A percentile compares a stretch with the other conserved stretches of the same genome.
These are phyloP conservation scores for Paspalum vaginatum DNA, from an alignment of 176 grass and related monocot species.

Conservation along the genomic window DNA sequence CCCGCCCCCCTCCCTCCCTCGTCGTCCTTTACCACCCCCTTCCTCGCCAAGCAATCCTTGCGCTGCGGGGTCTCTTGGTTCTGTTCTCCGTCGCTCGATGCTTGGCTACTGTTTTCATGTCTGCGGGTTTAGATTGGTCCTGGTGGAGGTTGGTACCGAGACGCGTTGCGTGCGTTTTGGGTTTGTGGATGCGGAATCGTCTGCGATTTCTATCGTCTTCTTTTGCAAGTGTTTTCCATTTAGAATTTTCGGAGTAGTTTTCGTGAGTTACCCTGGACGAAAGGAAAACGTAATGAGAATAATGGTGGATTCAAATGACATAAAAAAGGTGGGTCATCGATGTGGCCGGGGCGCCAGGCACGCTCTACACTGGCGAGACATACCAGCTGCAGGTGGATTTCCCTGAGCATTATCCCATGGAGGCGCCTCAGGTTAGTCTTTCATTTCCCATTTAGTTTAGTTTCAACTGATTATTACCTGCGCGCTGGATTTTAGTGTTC, in stretches of 20 bases:
- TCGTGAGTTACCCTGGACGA: constrained; percentile 22
- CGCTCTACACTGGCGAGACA: constrained; percentile 67
- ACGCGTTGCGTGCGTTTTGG: not conserved
- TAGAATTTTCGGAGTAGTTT: constrained; percentile 5
- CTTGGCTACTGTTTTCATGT: not conserved
- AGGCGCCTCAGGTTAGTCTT: constrained; percentile 73
- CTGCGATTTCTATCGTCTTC: not conserved
- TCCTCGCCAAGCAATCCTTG: not conserved
- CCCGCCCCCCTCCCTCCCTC: not conserved
- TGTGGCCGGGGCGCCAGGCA: constrained; percentile 69
- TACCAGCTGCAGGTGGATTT: constrained; percentile 96
- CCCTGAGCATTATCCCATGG: constrained; percentile 96
- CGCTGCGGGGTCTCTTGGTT: not conserved
- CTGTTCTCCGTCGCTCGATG: not conserved
- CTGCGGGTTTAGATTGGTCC: not conserved
- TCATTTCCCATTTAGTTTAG: not conserved
- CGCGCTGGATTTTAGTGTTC: not conserved
- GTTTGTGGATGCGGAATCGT: not conserved
- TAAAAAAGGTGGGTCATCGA: constrained; percentile 85
- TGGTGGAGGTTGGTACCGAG: not conserved
- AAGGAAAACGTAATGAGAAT: constrained; percentile 5
- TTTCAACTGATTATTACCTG: not conserved
- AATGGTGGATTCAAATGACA: constrained; percentile 20
- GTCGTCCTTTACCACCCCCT: not conserved
- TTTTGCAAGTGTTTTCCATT: not conserved